Percentiles rank a stretch among this genome's conserved stretches.
Conservation (phyloP, 1,284 basidiomycete genomes). For the Acaromyces ingoldii region DNA sequence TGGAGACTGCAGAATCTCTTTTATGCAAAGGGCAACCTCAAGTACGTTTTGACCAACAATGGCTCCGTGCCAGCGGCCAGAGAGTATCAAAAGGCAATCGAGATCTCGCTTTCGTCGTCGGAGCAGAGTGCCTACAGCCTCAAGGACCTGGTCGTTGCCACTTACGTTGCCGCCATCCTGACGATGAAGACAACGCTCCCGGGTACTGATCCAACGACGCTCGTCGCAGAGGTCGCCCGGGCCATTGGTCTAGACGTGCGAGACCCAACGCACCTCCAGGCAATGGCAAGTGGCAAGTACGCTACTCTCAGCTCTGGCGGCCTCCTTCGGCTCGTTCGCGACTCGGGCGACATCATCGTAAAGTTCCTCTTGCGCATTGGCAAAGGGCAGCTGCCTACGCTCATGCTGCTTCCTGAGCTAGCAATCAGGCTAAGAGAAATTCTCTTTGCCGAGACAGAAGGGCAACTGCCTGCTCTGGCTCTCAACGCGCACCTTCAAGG, state of each 20-base stretch:
- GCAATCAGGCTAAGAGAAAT: constrained; percentile 25
- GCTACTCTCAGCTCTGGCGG: constrained; percentile 31
- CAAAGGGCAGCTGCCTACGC: constrained; percentile 30
- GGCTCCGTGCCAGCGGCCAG: constrained; percentile 30
- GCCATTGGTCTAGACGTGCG: constrained; percentile 33
- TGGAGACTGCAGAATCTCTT: constrained; percentile 56
- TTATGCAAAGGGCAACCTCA: constrained; percentile 55
- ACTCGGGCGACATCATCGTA: constrained; percentile 32
- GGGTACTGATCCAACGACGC: constrained; percentile 22
- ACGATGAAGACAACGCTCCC: constrained; percentile 38
- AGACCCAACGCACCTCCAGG: constrained; percentile 21
- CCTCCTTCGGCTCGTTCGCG: constrained; percentile 34
- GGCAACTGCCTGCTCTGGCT: constrained; percentile 28
- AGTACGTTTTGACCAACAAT: constrained; percentile 40
- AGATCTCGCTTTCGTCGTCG: constrained; percentile 33
- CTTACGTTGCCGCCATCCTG: constrained; percentile 38
- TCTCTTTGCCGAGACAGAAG: constrained; percentile 33
- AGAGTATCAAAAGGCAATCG: constrained; percentile 54
- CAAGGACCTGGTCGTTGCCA: constrained; percentile 40
- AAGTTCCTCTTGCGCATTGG: constrained; percentile 29
- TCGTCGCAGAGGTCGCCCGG: constrained; percentile 24
- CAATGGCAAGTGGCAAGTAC: constrained; percentile 29
- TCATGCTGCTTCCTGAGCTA: constrained; percentile 38
- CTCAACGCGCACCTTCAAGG: neutral
- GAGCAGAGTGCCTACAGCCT: constrained; percentile 21